Conservation (phyloP, 2,329 filamentous ascomycete species). For the Pseudogymnoascus sp. region DNA sequence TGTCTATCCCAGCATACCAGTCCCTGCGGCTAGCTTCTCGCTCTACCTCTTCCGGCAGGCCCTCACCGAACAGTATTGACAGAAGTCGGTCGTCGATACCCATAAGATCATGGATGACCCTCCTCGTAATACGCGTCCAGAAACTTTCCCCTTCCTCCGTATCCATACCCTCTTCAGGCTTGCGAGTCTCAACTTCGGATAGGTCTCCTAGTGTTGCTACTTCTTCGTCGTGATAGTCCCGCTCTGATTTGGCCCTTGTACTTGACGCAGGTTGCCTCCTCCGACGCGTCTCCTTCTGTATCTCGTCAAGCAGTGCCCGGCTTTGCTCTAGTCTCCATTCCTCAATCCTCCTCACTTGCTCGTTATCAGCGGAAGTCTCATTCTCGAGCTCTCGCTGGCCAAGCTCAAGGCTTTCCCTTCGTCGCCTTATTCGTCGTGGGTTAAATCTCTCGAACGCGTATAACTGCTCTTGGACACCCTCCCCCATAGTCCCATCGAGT, state of each 20-base stretch:
- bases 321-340: constrained; percentile 90
- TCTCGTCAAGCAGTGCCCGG: constrained; percentile 74
- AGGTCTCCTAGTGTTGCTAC: constrained; percentile 25
- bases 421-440: constrained; percentile 54
- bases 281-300: constrained; percentile 74
- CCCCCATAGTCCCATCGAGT: constrained; percentile 47
- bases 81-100: constrained; percentile 83
- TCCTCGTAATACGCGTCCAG: constrained; percentile 74
- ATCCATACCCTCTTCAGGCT: not conserved
- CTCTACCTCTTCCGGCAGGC: constrained; percentile 44
- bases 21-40: constrained; percentile 22
- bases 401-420: constrained; percentile 46
- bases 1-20: constrained; percentile 30
- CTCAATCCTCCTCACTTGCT: constrained; percentile 79
- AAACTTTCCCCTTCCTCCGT: constrained; percentile 54
- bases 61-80: constrained; percentile 80
- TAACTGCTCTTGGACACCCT: constrained; percentile 69
- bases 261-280: constrained; percentile 57
- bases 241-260: constrained; percentile 28
- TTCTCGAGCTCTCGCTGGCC: constrained; percentile 45
- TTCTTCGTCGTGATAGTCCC: constrained; percentile 27
- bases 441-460: constrained; percentile 88
- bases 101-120: constrained; percentile 81
- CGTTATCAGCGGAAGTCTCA: constrained; percentile 54
- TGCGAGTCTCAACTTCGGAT: not conserved